phyloP scores from a whole-genome alignment of 1,284 basidiomycete genomes.

The Pseudozyma hubeiensis region DNA sequence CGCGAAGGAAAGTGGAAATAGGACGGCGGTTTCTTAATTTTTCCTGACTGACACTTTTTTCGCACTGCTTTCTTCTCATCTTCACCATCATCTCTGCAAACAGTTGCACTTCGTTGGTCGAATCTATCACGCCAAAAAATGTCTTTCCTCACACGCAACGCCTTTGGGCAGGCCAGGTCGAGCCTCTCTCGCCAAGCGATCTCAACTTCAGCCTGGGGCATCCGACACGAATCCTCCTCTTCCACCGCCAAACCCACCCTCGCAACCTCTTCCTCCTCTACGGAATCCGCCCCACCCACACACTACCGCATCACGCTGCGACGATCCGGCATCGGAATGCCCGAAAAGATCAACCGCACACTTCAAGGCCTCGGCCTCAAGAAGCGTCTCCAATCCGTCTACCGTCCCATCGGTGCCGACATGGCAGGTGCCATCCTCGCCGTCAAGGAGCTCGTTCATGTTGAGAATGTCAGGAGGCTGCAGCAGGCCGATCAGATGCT shows the following conservation, averaged over 20 bases:
- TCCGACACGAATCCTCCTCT: slow-evolving; percentile 43
- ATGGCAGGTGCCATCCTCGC: slow-evolving; percentile 83
- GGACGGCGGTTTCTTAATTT: neutral
- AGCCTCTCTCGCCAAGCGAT: slow-evolving; percentile 22
- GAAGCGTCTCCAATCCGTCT: slow-evolving; percentile 83
- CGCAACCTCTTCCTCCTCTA: slow-evolving; percentile 21
- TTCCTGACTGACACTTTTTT: slow-evolving; percentile 8
- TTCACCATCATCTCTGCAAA: slow-evolving; percentile 3
- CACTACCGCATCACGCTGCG: slow-evolving; percentile 86
- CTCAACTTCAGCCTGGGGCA: slow-evolving; percentile 34
- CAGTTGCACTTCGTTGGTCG: too few species aligned
- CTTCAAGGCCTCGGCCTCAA: slow-evolving; percentile 81
- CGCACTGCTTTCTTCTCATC: neutral
- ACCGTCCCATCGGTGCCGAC: slow-evolving; percentile 78
- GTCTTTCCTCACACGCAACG: slow-evolving; percentile 42
- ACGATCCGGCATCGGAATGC: slow-evolving; percentile 83
- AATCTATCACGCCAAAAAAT: slow-evolving; percentile 1
- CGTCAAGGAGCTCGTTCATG: slow-evolving; percentile 87
- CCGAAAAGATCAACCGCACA: slow-evolving; percentile 78
- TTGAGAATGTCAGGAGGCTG: slow-evolving; percentile 77
- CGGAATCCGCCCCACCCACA: slow-evolving; percentile 70
- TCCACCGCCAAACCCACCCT: slow-evolving; percentile 21
- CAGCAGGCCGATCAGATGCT: slow-evolving; percentile 49
- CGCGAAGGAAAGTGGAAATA: neutral
- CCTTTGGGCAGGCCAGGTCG: slow-evolving; percentile 35